These are phyloP conservation scores for Apiospora arundinis DNA, from an alignment of 2,329 filamentous ascomycete genomes.

Conservation along the genomic window DNA sequence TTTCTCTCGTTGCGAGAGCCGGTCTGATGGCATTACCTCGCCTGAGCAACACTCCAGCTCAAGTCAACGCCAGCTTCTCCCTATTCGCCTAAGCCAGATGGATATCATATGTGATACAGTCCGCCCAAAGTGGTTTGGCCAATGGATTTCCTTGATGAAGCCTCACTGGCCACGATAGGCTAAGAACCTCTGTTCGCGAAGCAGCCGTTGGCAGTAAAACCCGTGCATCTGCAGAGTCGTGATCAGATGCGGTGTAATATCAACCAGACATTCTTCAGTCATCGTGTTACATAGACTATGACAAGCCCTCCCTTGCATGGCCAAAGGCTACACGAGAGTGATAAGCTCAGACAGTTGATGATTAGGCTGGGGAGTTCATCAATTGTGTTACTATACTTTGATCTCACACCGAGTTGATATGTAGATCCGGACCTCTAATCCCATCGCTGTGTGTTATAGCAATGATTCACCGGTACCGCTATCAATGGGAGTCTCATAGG, in stretches of 20 bases:
- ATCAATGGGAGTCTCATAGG: not conserved
- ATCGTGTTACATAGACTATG: not conserved
- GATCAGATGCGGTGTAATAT: not conserved
- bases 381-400: not conserved
- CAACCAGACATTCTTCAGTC: not conserved
- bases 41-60: not conserved
- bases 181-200: not conserved
- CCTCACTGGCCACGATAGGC: not conserved
- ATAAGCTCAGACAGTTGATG: not conserved
- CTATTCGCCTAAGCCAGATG: not conserved
- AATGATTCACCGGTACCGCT: not conserved
- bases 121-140: not conserved
- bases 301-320: not conserved
- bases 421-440: not conserved
- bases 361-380: not conserved
- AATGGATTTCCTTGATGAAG: not conserved
- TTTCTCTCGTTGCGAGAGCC: not conserved
- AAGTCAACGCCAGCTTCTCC: not conserved
- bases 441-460: not conserved
- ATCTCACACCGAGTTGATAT: not conserved
- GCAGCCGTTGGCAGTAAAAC: not conserved
- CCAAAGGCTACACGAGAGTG: not conserved
- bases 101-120: not conserved
- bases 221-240: not conserved
- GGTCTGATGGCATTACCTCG: not conserved